Percentiles rank a stretch among this genome's conserved stretches.
These are phyloP conservation scores for Primulina huaijiensis DNA, from an alignment of 257 asterid species.

Conservation along the genomic window DNA sequence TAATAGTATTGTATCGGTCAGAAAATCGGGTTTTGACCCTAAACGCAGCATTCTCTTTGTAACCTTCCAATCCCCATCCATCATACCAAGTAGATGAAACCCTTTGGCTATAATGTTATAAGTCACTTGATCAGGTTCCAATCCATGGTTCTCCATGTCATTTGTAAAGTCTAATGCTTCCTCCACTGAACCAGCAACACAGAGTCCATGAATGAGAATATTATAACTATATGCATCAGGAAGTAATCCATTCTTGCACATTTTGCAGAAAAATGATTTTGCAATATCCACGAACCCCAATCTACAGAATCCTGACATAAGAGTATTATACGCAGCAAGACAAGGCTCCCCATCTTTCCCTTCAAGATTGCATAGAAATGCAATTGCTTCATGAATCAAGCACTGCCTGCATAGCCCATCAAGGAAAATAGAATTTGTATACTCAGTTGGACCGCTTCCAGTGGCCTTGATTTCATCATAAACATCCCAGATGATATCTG, in stretches of 20 bases:
- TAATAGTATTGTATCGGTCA: constrained; percentile 36
- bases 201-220: constrained; percentile 67
- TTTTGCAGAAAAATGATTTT: constrained; percentile 40
- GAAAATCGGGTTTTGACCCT: constrained; percentile 29
- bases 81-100: constrained; percentile 29
- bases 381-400: constrained; percentile 57
- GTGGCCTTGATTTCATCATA: constrained; percentile 41
- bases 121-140: constrained; percentile 67
- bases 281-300: constrained; percentile 44
- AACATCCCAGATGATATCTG: constrained; percentile 53
- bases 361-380: constrained; percentile 41
- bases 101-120: constrained; percentile 71
- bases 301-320: too few species aligned
- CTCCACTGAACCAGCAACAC: constrained; percentile 55
- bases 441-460: constrained; percentile 17
- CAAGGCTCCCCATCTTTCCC: constrained; percentile 40
- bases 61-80: too few species aligned
- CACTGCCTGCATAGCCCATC: constrained; percentile 71
- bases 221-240: constrained; percentile 72
- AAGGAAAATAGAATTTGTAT: constrained; percentile 21
- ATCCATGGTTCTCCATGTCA: constrained; percentile 65
- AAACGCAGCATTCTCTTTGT: background rate
- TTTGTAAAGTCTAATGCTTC: constrained; percentile 57
- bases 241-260: constrained; percentile 60
- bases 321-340: constrained; percentile 28